A percentile compares a stretch with the other conserved stretches of the same genome.
These are phyloP conservation scores for Phtheirospermum japonicum DNA, from an alignment of 257 asterid species.

Conservation along the genomic window DNA sequence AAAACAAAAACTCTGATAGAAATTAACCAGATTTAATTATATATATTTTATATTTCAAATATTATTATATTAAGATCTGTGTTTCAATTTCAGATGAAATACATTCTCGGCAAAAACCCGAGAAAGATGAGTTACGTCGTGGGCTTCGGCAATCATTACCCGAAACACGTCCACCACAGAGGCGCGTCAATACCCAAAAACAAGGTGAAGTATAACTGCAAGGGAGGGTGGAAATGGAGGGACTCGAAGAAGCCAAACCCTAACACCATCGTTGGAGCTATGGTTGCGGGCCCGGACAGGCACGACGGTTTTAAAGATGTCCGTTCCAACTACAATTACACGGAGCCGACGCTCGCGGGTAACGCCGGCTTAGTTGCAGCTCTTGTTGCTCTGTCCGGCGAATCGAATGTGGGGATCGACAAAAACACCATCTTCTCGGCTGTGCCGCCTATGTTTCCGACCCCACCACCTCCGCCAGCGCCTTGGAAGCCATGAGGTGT, in stretches of 20 bases:
- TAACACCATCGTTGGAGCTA: conserved; percentile 71
- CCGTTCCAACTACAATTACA: conserved; percentile 80
- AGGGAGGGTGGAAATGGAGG: conserved; percentile 96
- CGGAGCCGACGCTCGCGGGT: conserved; percentile 94
- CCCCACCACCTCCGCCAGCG: conserved; percentile 97
- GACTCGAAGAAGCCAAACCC: conserved; percentile 76
- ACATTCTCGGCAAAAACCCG: conserved; percentile 91
- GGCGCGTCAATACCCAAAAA: conserved; percentile 92
- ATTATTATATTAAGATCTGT: background rate
- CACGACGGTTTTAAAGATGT: conserved; percentile 80
- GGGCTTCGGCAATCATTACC: conserved; percentile 77
- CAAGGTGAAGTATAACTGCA: conserved; percentile 69
- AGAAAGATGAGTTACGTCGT: conserved; percentile 93
- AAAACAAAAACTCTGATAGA: too few relatives aligned
- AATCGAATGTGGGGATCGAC: conserved; percentile 45
- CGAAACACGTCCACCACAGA: conserved; percentile 89
- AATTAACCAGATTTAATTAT: too few relatives aligned
- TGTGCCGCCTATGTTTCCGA: conserved; percentile 92
- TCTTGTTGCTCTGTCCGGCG: conserved; percentile 87
- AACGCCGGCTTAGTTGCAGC: conserved; percentile 97
- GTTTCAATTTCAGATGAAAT: conserved; percentile 50
- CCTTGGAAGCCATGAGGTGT: conserved; percentile 89
- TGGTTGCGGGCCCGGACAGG: conserved; percentile 98
- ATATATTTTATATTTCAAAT: too few relatives aligned
- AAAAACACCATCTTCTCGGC: conserved; percentile 94